Conservation (phyloP, 306 rosid genomes). For the Erythrophleum fordii region DNA sequence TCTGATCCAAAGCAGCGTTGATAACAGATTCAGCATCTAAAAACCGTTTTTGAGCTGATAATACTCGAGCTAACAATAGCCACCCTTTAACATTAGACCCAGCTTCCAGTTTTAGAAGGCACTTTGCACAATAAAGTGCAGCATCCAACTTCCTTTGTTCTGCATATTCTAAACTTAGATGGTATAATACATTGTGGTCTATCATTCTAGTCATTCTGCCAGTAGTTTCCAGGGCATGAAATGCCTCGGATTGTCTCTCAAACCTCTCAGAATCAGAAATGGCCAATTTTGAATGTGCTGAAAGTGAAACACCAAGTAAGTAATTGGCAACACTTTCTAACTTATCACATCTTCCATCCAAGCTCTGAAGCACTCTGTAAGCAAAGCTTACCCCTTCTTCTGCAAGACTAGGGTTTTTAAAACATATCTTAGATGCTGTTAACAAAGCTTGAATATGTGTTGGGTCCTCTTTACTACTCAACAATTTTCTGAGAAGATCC, state of each 20-base stretch:
- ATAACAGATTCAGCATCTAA: constrained; percentile 73
- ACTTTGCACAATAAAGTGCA: constrained; percentile 67
- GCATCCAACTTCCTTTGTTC: constrained; percentile 80
- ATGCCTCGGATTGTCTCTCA: constrained; percentile 71
- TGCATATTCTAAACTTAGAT: constrained; percentile 75
- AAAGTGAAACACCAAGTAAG: constrained; percentile 84
- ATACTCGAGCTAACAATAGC: constrained; percentile 74
- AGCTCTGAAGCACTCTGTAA: constrained; percentile 56
- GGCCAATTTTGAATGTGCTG: constrained; percentile 63
- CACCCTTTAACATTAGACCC: constrained; percentile 76
- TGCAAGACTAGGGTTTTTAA: constrained; percentile 56
- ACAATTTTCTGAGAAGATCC: constrained; percentile 70
- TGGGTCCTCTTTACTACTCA: constrained; percentile 66
- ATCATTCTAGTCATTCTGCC: constrained; percentile 62
- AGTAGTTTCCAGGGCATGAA: constrained; percentile 67
- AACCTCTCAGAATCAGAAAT: constrained; percentile 67
- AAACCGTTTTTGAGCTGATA: constrained; percentile 79
- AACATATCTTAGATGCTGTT: constrained; percentile 88
- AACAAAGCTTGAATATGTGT: constrained; percentile 69
- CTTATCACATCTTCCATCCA: constrained; percentile 65
- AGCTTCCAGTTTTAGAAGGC: constrained; percentile 65
- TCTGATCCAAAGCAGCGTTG: constrained; percentile 83
- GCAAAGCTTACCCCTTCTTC: constrained; percentile 69
- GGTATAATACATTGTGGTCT: constrained; percentile 63
- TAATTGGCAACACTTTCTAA: constrained; percentile 63